Conservation (phyloP, 2,329 filamentous ascomycete species). For the Neofusicoccum cordaticola region DNA sequence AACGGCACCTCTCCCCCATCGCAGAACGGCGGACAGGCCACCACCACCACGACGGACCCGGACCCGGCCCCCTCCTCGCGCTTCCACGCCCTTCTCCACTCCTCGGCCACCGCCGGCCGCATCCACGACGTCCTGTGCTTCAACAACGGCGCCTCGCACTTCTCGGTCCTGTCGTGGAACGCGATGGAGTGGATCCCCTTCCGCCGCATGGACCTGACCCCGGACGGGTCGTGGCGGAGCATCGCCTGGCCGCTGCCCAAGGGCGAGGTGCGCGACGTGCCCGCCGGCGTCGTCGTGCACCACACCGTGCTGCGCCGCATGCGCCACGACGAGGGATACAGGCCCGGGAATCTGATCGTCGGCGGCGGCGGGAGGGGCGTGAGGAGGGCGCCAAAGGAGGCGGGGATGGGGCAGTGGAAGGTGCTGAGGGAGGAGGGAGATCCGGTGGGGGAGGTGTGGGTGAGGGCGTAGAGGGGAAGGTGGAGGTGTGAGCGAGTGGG, state of each 20-base stretch:
- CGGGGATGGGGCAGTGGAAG: slow-evolving; percentile 73
- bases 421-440: slow-evolving; percentile 63
- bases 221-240: slow-evolving; percentile 72
- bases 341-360: slow-evolving; percentile 76
- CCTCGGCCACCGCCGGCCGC: slow-evolving; percentile 51
- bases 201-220: slow-evolving; percentile 72
- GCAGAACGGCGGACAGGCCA: too few species aligned
- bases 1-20: background rate
- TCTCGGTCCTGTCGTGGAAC: slow-evolving; percentile 66
- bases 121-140: slow-evolving; percentile 72
- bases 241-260: slow-evolving; percentile 77
- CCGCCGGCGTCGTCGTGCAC: slow-evolving; percentile 67
- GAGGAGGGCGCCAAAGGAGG: slow-evolving; percentile 56
- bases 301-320: slow-evolving; percentile 72
- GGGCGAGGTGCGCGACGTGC: slow-evolving; percentile 76
- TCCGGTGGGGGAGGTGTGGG: slow-evolving; percentile 66
- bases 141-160: slow-evolving; percentile 54
- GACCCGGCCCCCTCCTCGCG: background rate
- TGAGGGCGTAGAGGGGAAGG: slow-evolving; percentile 31
- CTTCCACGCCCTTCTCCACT: slow-evolving; percentile 60
- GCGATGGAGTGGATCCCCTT: slow-evolving; percentile 82
- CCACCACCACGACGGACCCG: background rate
- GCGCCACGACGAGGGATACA: slow-evolving; percentile 60
- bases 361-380: slow-evolving; percentile 74
- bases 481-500: too few species aligned